Base-by-base conservation (phyloP, 2,329 filamentous ascomycete genomes). In the Alternaria postmessia region DNA sequence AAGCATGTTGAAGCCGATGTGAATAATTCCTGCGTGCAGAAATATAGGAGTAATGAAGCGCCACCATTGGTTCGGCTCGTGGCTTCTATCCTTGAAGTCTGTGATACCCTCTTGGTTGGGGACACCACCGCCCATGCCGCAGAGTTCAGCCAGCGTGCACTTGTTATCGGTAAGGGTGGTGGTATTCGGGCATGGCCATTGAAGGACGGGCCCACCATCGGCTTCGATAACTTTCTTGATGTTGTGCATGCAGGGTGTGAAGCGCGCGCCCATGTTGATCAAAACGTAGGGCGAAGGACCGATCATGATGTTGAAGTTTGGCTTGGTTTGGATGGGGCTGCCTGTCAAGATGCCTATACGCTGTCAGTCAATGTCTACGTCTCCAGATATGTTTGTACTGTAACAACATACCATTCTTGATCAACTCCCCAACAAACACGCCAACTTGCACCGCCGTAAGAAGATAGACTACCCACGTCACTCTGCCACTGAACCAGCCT, bases 41-140 rank as follows among this genome's bases (percentile, higher is more conserved):
- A 99, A 99, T 63, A 99, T 97, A 39, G 95, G 94, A 2, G 90
- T 82, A 74, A 99, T 97, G 82, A 99, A 98, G 62, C 95, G 91
- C 80, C 87, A 99, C 95, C 95, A 99, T 78, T 99, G 95, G 75
- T 98, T 89, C 0, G 95, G 95, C 62, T 87, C 85, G 2, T 90
- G 82, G 1, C 88, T 81, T 9, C 78, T 76, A 61, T 89, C 84
- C 68, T 88, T 85, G 52, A 86, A 74, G 43, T 80, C 78, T 42
- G 82, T 81, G 26, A 76, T 75, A 18, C 77, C 69, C 3, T 82
- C 74, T 8, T 91, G 91, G 65, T 93, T 87, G 0, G 88, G 89
- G 6, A 93, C 89, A 61, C 90, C 90, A 58, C 85, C 84, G 58
- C 85, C 85, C 72, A 97, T 95, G 28, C 94, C 94, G 78, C 95